Evolutionary conservation across 257 asterid species (phyloP), one percentile per base, ranked within the genome.

Genomic region (Eucommia ulmoides): DNA sequence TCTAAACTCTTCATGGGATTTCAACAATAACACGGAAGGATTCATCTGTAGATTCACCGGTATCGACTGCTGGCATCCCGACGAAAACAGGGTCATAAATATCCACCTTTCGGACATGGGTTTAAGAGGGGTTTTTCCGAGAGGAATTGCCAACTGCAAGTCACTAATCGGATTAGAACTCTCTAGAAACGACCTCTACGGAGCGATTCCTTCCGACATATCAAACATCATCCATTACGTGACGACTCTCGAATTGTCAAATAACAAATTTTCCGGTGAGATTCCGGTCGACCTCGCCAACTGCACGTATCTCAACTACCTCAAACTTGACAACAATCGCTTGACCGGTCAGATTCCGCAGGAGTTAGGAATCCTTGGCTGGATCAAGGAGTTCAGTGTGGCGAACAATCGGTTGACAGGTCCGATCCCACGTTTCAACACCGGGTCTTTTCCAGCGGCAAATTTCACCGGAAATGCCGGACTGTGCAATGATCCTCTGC

Each of bases 111-210:
- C 72, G 0, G 71, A 63, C 64, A 83, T 84, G 93, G 80, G 88
- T 14, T 95, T 88, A 52, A 54, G 52, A 75, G 97, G 97, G 7
- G 74, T 52, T 61, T 88, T 84, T 65, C 97, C 97, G 1, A 54
- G 50, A 2, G 97, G 93, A 11, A 49, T 88, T 19, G 7, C 22
- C 5, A 46, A 55, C 12, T 88, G 97, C 57, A 5, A 69, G 19
- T 67, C 97, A 47, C 51, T 83, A 74, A 88, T 92, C 1, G 81
- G 88, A 52, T 69, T 88, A 47, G 92, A 88, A 64, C 83, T 88
- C 58, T 88, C 95, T 3, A 53, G 73, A 68, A 87, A 87, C 75
- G 38, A 38, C 1, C 52, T 88, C 24, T 22, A 22, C 19, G 97
- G 97, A 20, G 38, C 1, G 20, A 71, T 88, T 52, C 94, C 97